phyloP scores from a whole-genome alignment of 177 flowering plant species.

The Vitis hybrid region DNA sequence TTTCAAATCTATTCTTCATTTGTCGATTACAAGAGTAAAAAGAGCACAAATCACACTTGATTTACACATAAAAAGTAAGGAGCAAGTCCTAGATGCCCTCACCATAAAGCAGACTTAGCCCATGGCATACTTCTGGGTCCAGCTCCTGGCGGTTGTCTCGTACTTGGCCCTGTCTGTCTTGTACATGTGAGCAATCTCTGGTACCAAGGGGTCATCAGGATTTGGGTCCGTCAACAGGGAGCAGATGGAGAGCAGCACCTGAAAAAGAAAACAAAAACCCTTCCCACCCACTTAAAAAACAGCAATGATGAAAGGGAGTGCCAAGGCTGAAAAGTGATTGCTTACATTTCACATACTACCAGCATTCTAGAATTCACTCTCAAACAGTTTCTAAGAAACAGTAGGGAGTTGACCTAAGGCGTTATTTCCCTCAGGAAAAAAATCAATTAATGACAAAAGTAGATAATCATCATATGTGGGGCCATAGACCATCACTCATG shows the following conservation, averaged over 20 bases:
- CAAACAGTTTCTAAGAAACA: neutral
- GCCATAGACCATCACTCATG: neutral
- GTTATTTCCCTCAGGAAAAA: neutral
- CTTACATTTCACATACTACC: neutral
- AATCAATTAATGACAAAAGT: too few species aligned
- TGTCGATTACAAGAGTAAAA: slow-evolving; percentile 7
- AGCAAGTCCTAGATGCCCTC: slow-evolving; percentile 6
- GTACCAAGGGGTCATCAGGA: slow-evolving; percentile 73
- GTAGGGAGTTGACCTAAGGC: neutral
- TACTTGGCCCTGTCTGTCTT: slow-evolving; percentile 70
- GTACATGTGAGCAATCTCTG: slow-evolving; percentile 81
- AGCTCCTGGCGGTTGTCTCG: slow-evolving; percentile 72
- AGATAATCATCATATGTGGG: neutral
- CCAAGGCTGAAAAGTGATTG: neutral
- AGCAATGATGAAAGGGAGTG: slow-evolving; percentile 5
- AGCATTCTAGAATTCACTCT: neutral
- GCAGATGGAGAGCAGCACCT: slow-evolving; percentile 67
- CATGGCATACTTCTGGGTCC: slow-evolving; percentile 81
- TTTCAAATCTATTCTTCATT: slow-evolving; percentile 14
- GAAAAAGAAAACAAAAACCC: slow-evolving; percentile 22
- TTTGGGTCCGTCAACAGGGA: slow-evolving; percentile 70
- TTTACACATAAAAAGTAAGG: slow-evolving; percentile 18
- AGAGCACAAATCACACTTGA: slow-evolving; percentile 17
- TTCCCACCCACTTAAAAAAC: slow-evolving; percentile 26
- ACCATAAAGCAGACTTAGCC: slow-evolving; percentile 32